phyloP scores from a whole-genome alignment of 225 moss, liverwort and hornwort genomes.

The Polytrichum formosum region DNA sequence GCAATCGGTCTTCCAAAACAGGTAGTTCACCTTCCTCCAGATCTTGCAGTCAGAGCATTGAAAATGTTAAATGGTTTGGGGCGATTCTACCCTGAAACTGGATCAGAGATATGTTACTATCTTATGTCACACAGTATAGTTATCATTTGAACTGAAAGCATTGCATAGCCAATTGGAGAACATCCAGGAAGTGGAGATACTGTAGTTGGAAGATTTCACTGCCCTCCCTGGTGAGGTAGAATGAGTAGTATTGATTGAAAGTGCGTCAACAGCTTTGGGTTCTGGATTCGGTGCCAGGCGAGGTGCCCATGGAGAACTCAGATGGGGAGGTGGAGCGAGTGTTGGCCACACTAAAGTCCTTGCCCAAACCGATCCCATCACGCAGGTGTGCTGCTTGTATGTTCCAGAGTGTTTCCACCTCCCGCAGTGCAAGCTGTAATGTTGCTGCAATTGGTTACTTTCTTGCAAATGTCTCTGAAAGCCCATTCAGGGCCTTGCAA shows the following conservation, averaged over 20 bases:
- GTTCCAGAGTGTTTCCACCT: not conserved
- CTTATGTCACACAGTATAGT: too few species aligned
- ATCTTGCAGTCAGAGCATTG: not conserved
- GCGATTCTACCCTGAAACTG: not conserved
- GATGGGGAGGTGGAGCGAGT: constrained; percentile 81
- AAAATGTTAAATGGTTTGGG: too few species aligned
- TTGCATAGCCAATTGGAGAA: too few species aligned
- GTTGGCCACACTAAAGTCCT: constrained; percentile 54
- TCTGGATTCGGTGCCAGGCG: constrained; percentile 85
- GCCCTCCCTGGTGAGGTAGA: constrained; percentile 12
- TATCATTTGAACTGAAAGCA: too few species aligned
- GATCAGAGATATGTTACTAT: too few species aligned
- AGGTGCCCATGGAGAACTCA: constrained; percentile 55
- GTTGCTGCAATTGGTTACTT: not conserved
- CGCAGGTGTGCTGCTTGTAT: constrained; percentile 49
- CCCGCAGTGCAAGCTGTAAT: not conserved
- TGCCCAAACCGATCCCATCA: constrained; percentile 82
- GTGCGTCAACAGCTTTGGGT: constrained; percentile 90
- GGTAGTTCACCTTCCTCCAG: constrained; percentile 28
- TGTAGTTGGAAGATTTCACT: not conserved
- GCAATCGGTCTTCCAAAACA: constrained; percentile 68
- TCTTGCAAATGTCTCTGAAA: not conserved
- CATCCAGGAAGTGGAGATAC: too few species aligned
- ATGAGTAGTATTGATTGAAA: constrained; percentile 44
- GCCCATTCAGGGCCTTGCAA: not conserved